Base-by-base conservation (phyloP, 2,329 filamentous ascomycete species). In the Diaporthe ilicicola region DNA sequence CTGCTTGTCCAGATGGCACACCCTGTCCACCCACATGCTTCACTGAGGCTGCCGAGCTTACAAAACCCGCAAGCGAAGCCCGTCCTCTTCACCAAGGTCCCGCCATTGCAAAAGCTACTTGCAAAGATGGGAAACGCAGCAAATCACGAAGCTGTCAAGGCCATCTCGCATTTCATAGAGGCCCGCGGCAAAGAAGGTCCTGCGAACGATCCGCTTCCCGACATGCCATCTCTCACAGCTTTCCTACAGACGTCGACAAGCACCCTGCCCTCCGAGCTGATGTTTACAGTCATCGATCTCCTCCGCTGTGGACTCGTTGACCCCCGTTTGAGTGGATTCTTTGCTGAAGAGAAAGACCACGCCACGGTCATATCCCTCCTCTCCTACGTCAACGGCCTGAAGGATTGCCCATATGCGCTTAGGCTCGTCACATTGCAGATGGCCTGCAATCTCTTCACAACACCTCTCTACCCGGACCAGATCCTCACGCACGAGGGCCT, bases 221-320 rank as follows among this genome's bases (percentile, higher is more conserved):
- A 94, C 76, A 84, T 98, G 44, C 82, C 87, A 7, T 82, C 85
- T 2, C 90, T 97, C 72, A 88, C 90, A 0, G 77, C 77, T 0
- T 91, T 92, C 74, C 72, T 97, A 7, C 86, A 84, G 42, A 81
- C 84, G 1, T 87, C 88, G 1, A 85, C 90, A 4, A 77, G 81
- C 0, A 82, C 83, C 0, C 81, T 97, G 2, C 88, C 92, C 0
- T 78, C 84, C 0, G 92, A 93, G 17, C 83, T 87, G 1, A 86
- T 94, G 53, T 98, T 98, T 78, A 89, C 94, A 1, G 85, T 95
- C 0, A 87, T 97, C n/a, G 96, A 98, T 78, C 87, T 99, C 1
- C 87, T 97, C 64, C 89, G 96, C 27, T 89, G 93, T 73, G 89
- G 93, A 0, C 88, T 97, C 70, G 85, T 91, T 15, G 95, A 98